Percentiles rank a stretch among this genome's conserved stretches.
Conservation (phyloP, 176 grass and related monocot species). For the Coix lacrymajobi region DNA sequence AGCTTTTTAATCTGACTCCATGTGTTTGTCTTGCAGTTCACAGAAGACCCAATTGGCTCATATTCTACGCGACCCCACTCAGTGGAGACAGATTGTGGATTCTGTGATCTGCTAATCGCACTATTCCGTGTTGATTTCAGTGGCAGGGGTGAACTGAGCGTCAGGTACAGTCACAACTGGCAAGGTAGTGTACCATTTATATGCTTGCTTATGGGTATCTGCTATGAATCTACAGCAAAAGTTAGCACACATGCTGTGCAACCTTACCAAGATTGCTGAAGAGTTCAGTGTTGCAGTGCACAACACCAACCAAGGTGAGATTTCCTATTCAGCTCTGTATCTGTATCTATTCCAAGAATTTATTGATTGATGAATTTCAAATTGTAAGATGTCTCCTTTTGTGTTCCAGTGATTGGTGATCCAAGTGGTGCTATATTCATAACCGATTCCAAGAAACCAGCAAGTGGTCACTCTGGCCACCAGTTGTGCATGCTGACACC, state of each 20-base stretch:
- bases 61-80: slow-evolving; percentile 74
- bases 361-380: neutral
- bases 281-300: slow-evolving; percentile 92
- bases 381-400: neutral
- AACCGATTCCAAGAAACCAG: slow-evolving; percentile 84
- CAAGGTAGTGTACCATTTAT: neutral
- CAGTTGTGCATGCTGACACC: slow-evolving; percentile 46
- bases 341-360: neutral
- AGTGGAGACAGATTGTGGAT: slow-evolving; percentile 77
- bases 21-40: slow-evolving; percentile 43
- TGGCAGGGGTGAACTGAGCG: slow-evolving; percentile 81
- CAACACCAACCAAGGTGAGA: slow-evolving; percentile 85
- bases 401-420: slow-evolving; percentile 72
- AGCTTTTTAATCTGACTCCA: neutral
- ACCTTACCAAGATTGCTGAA: slow-evolving; percentile 86
- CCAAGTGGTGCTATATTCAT: slow-evolving; percentile 84
- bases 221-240: slow-evolving; percentile 66
- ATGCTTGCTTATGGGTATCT: slow-evolving; percentile 21
- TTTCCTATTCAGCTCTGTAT: neutral
- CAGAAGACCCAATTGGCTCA: slow-evolving; percentile 90
- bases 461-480: slow-evolving; percentile 28
- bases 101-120: slow-evolving; percentile 52
- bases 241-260: slow-evolving; percentile 83
- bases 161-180: slow-evolving; percentile 41
- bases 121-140: slow-evolving; percentile 85